Conservation (phyloP, 2,329 filamentous ascomycete genomes). For the Blastomyces emzantsi region DNA sequence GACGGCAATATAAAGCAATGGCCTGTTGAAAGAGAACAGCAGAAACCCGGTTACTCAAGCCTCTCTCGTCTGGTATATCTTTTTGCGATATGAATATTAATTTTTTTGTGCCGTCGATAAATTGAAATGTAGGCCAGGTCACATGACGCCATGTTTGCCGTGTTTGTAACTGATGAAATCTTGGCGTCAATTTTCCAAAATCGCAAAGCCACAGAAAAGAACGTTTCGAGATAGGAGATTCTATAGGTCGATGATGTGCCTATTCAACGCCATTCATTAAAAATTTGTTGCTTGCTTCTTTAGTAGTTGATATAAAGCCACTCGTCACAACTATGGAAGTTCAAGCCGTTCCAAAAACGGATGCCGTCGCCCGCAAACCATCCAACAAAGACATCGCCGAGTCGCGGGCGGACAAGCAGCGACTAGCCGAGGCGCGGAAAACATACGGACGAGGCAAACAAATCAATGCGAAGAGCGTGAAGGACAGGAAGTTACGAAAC, state of each 20-base stretch:
- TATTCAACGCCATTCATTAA: neutral
- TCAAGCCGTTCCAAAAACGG: slow-evolving; percentile 25
- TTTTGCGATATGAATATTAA: slow-evolving; percentile 4
- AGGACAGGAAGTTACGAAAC: slow-evolving; percentile 80
- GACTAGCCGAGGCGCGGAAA: slow-evolving; percentile 50
- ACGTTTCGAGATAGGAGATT: neutral
- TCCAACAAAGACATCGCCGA: slow-evolving; percentile 13
- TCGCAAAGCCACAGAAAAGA: slow-evolving; percentile 16
- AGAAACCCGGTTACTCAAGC: neutral
- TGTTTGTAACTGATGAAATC: slow-evolving; percentile 20
- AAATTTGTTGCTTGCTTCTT: neutral
- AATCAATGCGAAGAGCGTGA: slow-evolving; percentile 62
- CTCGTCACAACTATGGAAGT: slow-evolving; percentile 14
- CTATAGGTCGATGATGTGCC: neutral
- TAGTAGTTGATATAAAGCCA: neutral
- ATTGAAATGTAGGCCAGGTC: slow-evolving; percentile 21
- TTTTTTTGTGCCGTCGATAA: slow-evolving; percentile 3
- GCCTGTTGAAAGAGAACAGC: neutral
- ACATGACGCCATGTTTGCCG: slow-evolving; percentile 20
- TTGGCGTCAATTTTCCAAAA: slow-evolving; percentile 32
- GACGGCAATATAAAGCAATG: neutral
- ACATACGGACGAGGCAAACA: slow-evolving; percentile 76
- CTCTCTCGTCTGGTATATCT: neutral
- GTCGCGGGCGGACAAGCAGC: slow-evolving; percentile 33
- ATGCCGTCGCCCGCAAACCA: slow-evolving; percentile 7